These are phyloP conservation scores for Moesziomyces parantarcticus DNA, from an alignment of 1,284 basidiomycete genomes.

Conservation along the genomic window DNA sequence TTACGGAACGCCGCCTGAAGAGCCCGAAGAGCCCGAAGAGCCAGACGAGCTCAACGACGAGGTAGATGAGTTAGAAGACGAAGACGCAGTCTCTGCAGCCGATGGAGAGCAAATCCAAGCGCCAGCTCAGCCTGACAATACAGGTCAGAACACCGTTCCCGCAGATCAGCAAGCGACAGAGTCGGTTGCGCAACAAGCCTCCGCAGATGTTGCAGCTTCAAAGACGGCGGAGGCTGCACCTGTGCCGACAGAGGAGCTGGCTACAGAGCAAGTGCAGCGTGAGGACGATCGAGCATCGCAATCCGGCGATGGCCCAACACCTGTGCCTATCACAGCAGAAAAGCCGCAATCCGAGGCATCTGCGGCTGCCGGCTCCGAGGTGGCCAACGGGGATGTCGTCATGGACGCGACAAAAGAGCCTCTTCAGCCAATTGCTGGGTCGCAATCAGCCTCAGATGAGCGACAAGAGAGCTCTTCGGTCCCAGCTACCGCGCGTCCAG, in stretches of 20 bases:
- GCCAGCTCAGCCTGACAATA: background rate
- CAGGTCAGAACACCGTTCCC: background rate
- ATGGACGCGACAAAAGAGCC: background rate
- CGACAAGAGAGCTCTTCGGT: background rate
- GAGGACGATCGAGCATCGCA: too few relatives aligned
- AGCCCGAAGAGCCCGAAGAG: background rate
- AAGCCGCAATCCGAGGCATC: background rate
- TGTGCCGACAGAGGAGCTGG: too few relatives aligned
- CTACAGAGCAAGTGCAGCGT: too few relatives aligned
- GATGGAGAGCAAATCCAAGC: background rate
- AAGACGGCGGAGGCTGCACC: too few relatives aligned
- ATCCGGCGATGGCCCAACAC: too few relatives aligned
- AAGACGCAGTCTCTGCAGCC: background rate
- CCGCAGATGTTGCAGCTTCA: too few relatives aligned
- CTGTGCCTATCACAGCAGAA: too few relatives aligned
- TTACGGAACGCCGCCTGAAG: slow-evolving; percentile 23
- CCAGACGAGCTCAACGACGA: slow-evolving; percentile 25
- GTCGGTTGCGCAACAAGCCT: too few relatives aligned
- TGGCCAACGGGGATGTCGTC: background rate
- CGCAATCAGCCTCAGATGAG: background rate
- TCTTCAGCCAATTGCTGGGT: too few relatives aligned
- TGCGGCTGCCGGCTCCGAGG: background rate
- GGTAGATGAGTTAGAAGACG: background rate
- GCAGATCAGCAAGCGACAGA: background rate
- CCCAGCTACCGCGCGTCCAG: too few relatives aligned